A percentile compares a stretch with the other conserved stretches of the same genome.
Conservation (phyloP, 2,329 filamentous ascomycete genomes). For the Talaromyces funiculosus region DNA sequence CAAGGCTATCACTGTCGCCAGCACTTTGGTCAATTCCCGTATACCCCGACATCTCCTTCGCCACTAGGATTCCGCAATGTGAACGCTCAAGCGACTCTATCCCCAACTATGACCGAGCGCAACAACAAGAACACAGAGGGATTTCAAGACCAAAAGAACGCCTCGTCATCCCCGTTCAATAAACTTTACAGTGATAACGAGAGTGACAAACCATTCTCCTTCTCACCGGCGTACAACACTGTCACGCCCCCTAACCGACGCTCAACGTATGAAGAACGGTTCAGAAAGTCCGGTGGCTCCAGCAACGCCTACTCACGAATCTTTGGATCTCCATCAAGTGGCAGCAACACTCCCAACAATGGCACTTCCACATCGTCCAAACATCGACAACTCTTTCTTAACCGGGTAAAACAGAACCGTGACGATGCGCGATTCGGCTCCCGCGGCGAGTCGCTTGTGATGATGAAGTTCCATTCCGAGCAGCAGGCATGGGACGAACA, state of each 20-base stretch:
- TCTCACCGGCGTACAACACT: neutral
- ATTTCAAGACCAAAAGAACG: conserved; percentile 1
- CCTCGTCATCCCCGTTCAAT: neutral
- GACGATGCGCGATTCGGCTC: conserved; percentile 34
- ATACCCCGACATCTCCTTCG: conserved; percentile 11
- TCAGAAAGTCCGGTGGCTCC: conserved; percentile 30
- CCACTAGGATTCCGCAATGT: conserved; percentile 12
- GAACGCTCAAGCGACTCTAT: conserved; percentile 16
- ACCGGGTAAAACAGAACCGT: conserved; percentile 36
- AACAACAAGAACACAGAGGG: neutral
- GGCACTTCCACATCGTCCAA: conserved; percentile 27
- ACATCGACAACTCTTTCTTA: conserved; percentile 37
- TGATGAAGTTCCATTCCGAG: conserved; percentile 37
- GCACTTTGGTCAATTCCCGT: neutral
- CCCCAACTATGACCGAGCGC: conserved; percentile 6
- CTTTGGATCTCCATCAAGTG: conserved; percentile 7
- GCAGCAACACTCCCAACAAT: conserved; percentile 15
- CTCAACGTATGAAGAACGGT: conserved; percentile 32
- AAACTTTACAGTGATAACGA: neutral
- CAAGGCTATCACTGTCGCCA: neutral
- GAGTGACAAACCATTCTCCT: neutral
- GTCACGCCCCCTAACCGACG: conserved; percentile 6
- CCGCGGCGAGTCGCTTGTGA: conserved; percentile 40
- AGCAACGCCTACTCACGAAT: conserved; percentile 18
- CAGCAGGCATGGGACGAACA: conserved; percentile 35